These are phyloP conservation scores for Ogataea allantospora DNA, from an alignment of 805 yeast species.

Conservation along the genomic window DNA sequence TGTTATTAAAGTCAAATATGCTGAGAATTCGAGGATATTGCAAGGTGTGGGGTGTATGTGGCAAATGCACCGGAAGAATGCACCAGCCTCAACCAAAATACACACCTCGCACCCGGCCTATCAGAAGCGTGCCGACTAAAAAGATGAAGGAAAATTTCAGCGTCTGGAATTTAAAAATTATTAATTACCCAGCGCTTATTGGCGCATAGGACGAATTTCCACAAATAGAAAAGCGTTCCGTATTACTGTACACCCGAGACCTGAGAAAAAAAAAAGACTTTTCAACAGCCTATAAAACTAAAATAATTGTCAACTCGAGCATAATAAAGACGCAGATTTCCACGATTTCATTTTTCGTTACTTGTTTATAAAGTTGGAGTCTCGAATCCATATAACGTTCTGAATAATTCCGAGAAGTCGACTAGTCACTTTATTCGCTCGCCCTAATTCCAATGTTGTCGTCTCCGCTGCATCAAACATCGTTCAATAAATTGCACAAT, in stretches of 20 bases:
- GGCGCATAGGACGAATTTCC: conserved; percentile 5
- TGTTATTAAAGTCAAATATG: too few species aligned
- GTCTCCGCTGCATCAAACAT: conserved; percentile 21
- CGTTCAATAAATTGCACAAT: conserved; percentile 16
- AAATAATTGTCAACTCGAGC: conserved; percentile 8
- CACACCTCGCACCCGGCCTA: conserved; percentile 1
- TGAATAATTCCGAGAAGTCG: background rate
- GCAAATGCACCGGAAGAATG: background rate
- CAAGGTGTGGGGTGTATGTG: background rate
- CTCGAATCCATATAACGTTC: background rate
- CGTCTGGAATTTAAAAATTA: background rate
- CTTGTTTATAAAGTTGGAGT: background rate
- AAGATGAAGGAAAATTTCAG: too few species aligned
- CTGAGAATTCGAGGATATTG: too few species aligned
- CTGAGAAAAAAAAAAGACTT: conserved; percentile 6
- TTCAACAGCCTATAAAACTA: conserved; percentile 13
- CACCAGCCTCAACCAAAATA: background rate
- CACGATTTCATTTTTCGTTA: background rate
- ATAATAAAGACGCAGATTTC: conserved; percentile 1
- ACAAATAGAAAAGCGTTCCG: conserved; percentile 5
- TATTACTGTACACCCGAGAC: conserved; percentile 5
- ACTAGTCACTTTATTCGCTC: background rate
- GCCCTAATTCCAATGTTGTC: conserved; percentile 19
- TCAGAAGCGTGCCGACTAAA: background rate
- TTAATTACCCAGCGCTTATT: conserved; percentile 3